phyloP scores from a whole-genome alignment of 257 asterid genomes.

The Nicotiana obtusifolia region DNA sequence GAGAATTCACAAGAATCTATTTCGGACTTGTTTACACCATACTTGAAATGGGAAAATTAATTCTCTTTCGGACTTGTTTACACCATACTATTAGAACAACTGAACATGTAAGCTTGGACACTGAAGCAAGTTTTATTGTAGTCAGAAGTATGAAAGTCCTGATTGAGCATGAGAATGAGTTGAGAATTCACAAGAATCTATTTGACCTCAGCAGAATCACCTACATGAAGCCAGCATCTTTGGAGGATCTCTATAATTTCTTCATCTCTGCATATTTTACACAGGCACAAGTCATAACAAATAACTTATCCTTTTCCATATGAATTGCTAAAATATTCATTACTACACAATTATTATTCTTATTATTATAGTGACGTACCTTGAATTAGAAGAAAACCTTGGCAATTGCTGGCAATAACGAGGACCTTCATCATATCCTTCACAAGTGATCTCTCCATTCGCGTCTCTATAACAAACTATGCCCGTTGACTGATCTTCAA shows the following conservation, averaged over 20 bases:
- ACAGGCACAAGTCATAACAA: neutral
- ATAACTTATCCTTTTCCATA: neutral
- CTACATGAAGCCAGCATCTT: constrained; percentile 1
- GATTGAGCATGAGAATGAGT: neutral
- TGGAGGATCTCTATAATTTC: neutral
- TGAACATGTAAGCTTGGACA: neutral
- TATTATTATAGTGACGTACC: constrained; percentile 9
- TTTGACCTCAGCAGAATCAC: neutral
- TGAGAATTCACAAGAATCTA: neutral
- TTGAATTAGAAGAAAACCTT: constrained; percentile 1
- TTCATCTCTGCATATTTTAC: constrained; percentile 4
- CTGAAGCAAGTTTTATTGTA: neutral
- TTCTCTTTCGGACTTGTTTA: too few species aligned
- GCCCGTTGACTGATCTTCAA: constrained; percentile 23
- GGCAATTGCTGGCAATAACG: constrained; percentile 10
- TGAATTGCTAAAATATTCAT: neutral
- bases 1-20: neutral
- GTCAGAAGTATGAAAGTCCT: neutral
- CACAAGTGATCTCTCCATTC: constrained; percentile 27
- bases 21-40: too few species aligned
- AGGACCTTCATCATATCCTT: constrained; percentile 35
- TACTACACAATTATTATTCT: neutral
- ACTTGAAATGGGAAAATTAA: neutral
- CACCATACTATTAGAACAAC: neutral
- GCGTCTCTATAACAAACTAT: constrained; percentile 28